Evolutionary conservation across 306 rosid genomes (phyloP), one percentile per base, ranked within the genome.

Genomic region (Sphenostylis stenocarpa): DNA sequence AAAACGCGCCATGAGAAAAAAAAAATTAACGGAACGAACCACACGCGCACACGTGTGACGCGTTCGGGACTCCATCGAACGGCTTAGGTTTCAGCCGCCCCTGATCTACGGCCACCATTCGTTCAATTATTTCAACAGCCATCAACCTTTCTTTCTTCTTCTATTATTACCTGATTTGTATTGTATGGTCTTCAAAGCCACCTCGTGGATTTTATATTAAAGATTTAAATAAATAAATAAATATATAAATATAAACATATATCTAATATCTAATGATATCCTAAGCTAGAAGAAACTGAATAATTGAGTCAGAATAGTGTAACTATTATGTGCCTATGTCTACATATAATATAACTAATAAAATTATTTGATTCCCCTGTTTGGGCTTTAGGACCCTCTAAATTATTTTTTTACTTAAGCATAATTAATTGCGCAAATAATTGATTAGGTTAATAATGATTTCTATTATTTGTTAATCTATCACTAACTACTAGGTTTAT

Each of bases 11-110:
- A 62, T 75, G 84, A 38, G 24, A 63, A 60, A 67, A 63, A 60
- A 67, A 29, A 43, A 38, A 29, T 20, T 14, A 67, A 62, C 47
- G 0, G n/a, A 52, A 36, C 63, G 31, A 63, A 36, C n/a, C 49
- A 19, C 80, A 45, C 76, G 52, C 77, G n/a, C 33, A 36, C 65
- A 69, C 10, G 72, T 7, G 55, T 17, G 8, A 86, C 89, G 86
- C 86, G 91, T 77, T 74, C 34, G 23, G 28, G 0, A 7, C 53
- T 5, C 5, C 33, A 85, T 81, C 82, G 31, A 45, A 90, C 64
- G 95, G 91, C 34, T 65, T 29, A 61, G 39, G 75, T 72, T 69
- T 31, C 4, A 84, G 97, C 98, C 96, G 97, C 97, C 97, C 76
- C 72, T 29, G 2, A 83, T 90, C 91, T 20, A 88, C 84, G 92